Base-by-base conservation (phyloP, 2,329 filamentous ascomycete genomes). In the Davidsoniella virescens region DNA sequence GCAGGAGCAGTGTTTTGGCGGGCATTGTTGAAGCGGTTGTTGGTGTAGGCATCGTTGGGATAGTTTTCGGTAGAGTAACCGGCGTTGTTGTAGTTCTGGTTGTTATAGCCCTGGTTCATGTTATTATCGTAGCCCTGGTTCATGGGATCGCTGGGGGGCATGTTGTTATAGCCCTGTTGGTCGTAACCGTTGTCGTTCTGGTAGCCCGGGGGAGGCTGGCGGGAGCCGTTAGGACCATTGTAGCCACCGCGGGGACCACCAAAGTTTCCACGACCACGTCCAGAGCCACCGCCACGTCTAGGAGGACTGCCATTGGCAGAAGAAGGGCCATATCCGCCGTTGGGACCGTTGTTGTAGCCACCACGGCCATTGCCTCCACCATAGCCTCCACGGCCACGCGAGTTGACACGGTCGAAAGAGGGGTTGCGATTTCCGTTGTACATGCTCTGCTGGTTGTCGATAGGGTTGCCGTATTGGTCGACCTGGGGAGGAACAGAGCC, bases 401-500 rank as follows among this genome's bases (percentile, higher is more conserved):
- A 65, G 57, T 66, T 71, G 64, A 68, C 67, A 40, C 65, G 69
- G 51, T 70, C 72, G 49, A 63, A 62, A 7, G 69, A 75, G 45
- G 66, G 68, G 2, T 50, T 50, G 12, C 48, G 38, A 17, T 45
- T 50, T 9, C 26, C 39, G 4, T 46, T 26, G 23, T 47, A 25
- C 49, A 47, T 46, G 23, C 18, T 16, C 12, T 47, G 43, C 23
- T 17, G 33, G 10, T 37, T 40, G 9, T 43, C 65, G 39, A 73
- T 63, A 8, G 68, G 65, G 58, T 82, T 83, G 41, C 79, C 80
- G 56, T 82, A 85, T 54, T 78, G 76, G 56, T 87, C 82, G 12
- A 65, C 64, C 12, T 62, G 57, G 12, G 61, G 52, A 42, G 56
- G 59, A 40, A 61, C 57, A 37, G 71, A 71, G 47, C 58, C 63